Evolutionary conservation across 257 asterid genomes (phyloP), one percentile per base, ranked within the genome.

Genomic region (Nicotiana sylvestris): DNA sequence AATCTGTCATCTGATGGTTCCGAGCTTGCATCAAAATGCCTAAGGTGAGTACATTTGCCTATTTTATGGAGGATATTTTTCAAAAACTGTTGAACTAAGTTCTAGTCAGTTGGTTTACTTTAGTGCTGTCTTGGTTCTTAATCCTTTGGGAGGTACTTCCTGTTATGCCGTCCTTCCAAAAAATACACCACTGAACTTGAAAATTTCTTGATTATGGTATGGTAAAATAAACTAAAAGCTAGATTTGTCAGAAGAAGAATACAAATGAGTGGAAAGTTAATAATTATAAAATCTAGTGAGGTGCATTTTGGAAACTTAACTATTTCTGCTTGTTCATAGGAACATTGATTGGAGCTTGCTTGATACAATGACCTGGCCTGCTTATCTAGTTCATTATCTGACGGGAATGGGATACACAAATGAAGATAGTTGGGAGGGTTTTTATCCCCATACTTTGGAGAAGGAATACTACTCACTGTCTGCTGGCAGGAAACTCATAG

Each of bases 321-420:
- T 76, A 7, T 27, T 51, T 13, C 37, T 49, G 43, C 56, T 64
- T 87, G 81, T 68, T 78, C 53, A 60, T 90, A 93, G 98, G 89
- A 85, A 83, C 86, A 85, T 91, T 83, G 96, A 95, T 83, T 95
- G 98, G 98, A 92, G 89, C 85, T 90, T 95, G 94, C 92, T 95
- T 56, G 98, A 95, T 87, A 56, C 92, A 39, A 46, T 93, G 87
- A 95, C 98, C 69, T 95, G 98, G 98, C 96, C 98, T 18, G 86
- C 89, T 77, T 93, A 87, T 86, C 81, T 92, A 86, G 90, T 90
- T 78, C 90, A 92, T 49, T 95, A 93, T 90, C 86, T 93, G 57
- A 87, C 87, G 82, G 87, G 88, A 46, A 88, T 90, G 91, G 89
- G 92, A 86, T 82, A 92, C 78, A 85, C 84, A 67, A 83, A 82